Conservation (phyloP, 2,329 filamentous ascomycete species). For the Aspergillus sergii region DNA sequence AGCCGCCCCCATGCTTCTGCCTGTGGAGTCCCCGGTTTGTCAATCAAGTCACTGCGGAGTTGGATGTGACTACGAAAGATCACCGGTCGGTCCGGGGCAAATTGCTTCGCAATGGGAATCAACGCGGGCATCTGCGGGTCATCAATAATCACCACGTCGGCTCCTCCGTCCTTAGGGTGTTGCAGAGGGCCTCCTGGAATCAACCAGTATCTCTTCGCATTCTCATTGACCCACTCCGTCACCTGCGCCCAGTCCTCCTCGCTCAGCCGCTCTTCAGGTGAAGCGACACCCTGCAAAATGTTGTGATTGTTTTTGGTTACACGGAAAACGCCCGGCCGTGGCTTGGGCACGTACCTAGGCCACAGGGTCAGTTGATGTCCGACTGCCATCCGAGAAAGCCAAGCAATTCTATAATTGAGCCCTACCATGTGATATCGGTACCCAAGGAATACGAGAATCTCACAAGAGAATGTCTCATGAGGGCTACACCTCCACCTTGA, state of each 20-base stretch:
- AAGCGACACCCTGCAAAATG: slow-evolving; percentile 77
- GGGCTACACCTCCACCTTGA: slow-evolving; percentile 78
- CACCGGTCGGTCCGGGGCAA: slow-evolving; percentile 72
- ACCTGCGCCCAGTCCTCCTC: slow-evolving; percentile 64
- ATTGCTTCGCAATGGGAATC: slow-evolving; percentile 72
- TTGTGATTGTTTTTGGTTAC: slow-evolving; percentile 89
- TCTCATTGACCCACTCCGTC: slow-evolving; percentile 71
- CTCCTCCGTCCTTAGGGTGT: slow-evolving; percentile 68
- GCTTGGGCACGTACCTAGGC: slow-evolving; percentile 70
- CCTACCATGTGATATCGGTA: slow-evolving; percentile 74
- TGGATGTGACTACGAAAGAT: slow-evolving; percentile 84
- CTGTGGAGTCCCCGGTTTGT: slow-evolving; percentile 65
- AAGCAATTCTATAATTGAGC: background rate
- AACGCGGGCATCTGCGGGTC: slow-evolving; percentile 83
- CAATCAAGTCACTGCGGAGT: slow-evolving; percentile 73
- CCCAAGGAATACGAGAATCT: slow-evolving; percentile 68
- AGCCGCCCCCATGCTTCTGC: slow-evolving; percentile 75
- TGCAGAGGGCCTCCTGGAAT: slow-evolving; percentile 67
- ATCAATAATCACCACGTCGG: slow-evolving; percentile 76
- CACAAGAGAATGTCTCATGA: slow-evolving; percentile 79
- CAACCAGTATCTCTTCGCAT: slow-evolving; percentile 76
- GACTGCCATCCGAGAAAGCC: background rate
- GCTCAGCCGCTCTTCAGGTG: slow-evolving; percentile 65
- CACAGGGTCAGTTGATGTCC: slow-evolving; percentile 1
- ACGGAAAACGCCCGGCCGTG: slow-evolving; percentile 75